Evolutionary conservation across 805 yeast genomes (phyloP).

Genomic region (Wickerhamiella domercqiae): DNA sequence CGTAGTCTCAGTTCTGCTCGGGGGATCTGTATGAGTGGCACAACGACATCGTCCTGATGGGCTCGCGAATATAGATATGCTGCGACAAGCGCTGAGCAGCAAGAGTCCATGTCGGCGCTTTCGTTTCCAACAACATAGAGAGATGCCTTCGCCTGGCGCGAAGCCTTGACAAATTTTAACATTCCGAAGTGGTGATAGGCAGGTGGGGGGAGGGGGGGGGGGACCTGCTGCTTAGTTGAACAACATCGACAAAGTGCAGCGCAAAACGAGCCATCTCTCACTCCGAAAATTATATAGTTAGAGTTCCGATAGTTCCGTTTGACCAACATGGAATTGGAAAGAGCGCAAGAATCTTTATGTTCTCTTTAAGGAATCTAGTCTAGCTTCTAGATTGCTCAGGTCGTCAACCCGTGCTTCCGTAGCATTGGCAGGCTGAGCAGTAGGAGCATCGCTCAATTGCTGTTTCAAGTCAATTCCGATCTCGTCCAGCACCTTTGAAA

Average conservation of each 20-base stretch:
- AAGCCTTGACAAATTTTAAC: neutral
- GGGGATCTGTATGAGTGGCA: conserved; percentile 70
- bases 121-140: conserved; percentile 61
- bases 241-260: too few species aligned
- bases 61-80: conserved; percentile 34
- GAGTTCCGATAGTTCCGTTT: too few species aligned
- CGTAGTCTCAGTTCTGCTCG: conserved; percentile 50
- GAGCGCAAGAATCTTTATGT: too few species aligned
- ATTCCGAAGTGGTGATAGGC: too few species aligned
- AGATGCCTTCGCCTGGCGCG: neutral
- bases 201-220: too few species aligned
- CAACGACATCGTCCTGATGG: conserved; percentile 19
- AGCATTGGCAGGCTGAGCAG: conserved; percentile 29
- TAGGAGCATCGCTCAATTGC: conserved; percentile 35
- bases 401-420: conserved; percentile 26
- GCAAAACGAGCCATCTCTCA: too few species aligned
- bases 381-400: conserved; percentile 79
- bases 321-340: too few species aligned
- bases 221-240: too few species aligned
- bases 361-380: conserved; percentile 68
- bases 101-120: conserved; percentile 80
- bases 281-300: too few species aligned
- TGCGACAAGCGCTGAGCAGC: conserved; percentile 57
- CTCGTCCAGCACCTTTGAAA: conserved; percentile 83
- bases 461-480: conserved; percentile 76